Evolutionary conservation across 1,284 basidiomycete species (phyloP).

Genomic region (Pseudozyma flocculosa): DNA sequence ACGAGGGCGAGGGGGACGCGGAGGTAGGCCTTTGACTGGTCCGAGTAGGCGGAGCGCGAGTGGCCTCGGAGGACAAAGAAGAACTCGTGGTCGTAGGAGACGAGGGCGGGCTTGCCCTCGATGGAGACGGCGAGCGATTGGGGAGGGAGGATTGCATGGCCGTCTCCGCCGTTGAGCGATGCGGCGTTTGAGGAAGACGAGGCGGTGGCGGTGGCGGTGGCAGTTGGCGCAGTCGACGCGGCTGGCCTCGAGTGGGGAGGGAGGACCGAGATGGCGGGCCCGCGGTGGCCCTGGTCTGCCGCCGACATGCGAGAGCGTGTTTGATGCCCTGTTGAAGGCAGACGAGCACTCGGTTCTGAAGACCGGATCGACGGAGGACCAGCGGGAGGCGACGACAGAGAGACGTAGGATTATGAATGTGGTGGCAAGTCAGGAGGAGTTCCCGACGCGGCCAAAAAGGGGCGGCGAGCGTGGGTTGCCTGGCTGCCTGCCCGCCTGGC

Average conservation of each 20-base stretch:
- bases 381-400: too few species aligned
- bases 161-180: background rate
- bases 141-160: background rate
- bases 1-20: constrained; percentile 39
- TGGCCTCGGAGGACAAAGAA: constrained; percentile 37
- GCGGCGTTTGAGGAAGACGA: background rate
- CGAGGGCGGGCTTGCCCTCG: constrained; percentile 41
- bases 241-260: background rate
- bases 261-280: background rate
- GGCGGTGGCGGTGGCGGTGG: background rate
- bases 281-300: background rate
- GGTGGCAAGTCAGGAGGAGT: too few species aligned
- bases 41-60: constrained; percentile 4
- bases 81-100: constrained; percentile 40
- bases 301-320: too few species aligned
- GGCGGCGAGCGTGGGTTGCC: too few species aligned
- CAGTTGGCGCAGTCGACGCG: too few species aligned
- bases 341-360: too few species aligned
- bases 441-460: too few species aligned
- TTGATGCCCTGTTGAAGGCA: background rate
- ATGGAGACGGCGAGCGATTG: constrained; percentile 30
- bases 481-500: too few species aligned
- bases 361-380: too few species aligned
- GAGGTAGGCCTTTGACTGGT: constrained; percentile 20
- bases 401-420: too few species aligned